Conservation (phyloP, 1,139 yeast genomes). For the Meyerozyma athensensis region DNA sequence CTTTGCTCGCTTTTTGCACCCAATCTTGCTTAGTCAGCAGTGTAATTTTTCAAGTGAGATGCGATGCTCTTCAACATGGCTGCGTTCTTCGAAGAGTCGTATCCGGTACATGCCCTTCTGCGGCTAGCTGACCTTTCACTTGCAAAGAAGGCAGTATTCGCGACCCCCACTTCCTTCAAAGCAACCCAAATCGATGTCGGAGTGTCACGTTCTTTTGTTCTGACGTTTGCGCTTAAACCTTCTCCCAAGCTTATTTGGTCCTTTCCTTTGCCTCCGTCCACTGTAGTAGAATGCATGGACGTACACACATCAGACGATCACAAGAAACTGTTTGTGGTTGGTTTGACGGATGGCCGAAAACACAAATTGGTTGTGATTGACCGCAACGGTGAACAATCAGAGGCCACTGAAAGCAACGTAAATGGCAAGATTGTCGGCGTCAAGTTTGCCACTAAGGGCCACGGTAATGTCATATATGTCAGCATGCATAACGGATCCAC, state of each 20-base stretch:
- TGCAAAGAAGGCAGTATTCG: constrained; percentile 27
- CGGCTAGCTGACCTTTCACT: constrained; percentile 34
- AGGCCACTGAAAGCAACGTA: constrained; percentile 16
- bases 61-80: constrained; percentile 3
- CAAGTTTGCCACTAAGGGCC: constrained; percentile 27
- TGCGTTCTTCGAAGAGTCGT: constrained; percentile 9
- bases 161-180: constrained; percentile 21
- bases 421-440: constrained; percentile 28
- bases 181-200: constrained; percentile 50
- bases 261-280: constrained; percentile 62
- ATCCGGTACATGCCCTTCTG: constrained; percentile 38
- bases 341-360: constrained; percentile 45
- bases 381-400: constrained; percentile 19
- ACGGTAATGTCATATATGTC: constrained; percentile 26
- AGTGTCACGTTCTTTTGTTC: constrained; percentile 71
- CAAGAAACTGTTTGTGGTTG: constrained; percentile 32
- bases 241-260: constrained; percentile 79
- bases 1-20: constrained; percentile 2
- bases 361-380: constrained; percentile 36
- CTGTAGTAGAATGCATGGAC: constrained; percentile 43
- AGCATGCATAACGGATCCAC: constrained; percentile 42
- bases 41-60: too few species aligned
- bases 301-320: constrained; percentile 19
- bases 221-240: constrained; percentile 69
- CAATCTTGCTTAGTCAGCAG: not conserved